These are phyloP conservation scores for Simplicillium sp. DNA, from an alignment of 2,329 filamentous ascomycete genomes.

Conservation along the genomic window DNA sequence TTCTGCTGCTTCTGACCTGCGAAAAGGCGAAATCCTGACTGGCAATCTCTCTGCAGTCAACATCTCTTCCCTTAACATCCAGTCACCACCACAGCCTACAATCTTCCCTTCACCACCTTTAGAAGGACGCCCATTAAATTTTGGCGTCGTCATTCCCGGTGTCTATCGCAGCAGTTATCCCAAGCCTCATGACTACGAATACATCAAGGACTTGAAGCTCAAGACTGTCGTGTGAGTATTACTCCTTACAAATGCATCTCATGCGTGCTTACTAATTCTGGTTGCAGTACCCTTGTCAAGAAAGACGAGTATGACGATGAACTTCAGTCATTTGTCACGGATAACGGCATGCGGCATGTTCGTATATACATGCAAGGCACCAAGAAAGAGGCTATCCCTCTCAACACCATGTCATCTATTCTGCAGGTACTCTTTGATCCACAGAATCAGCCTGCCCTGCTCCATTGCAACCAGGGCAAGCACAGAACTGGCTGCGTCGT, in stretches of 20 bases:
- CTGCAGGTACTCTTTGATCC: slow-evolving; percentile 62
- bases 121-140: slow-evolving; percentile 53
- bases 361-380: slow-evolving; percentile 79
- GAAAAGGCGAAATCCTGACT: not conserved
- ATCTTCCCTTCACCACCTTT: slow-evolving; percentile 8
- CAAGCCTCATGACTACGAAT: slow-evolving; percentile 57
- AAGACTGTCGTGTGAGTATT: slow-evolving; percentile 67
- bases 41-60: not conserved
- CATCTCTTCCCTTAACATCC: not conserved
- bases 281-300: slow-evolving; percentile 49
- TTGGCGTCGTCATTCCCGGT: slow-evolving; percentile 62
- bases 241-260: slow-evolving; percentile 8
- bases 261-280: slow-evolving; percentile 3
- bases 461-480: slow-evolving; percentile 93
- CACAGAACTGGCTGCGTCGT: slow-evolving; percentile 89
- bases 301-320: slow-evolving; percentile 46
- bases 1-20: not conserved
- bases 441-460: slow-evolving; percentile 67
- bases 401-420: slow-evolving; percentile 59
- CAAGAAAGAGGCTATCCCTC: slow-evolving; percentile 66
- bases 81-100: not conserved
- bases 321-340: slow-evolving; percentile 52
- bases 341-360: slow-evolving; percentile 60
- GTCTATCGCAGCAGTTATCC: slow-evolving; percentile 82
- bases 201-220: slow-evolving; percentile 57